A percentile compares a stretch with the other conserved stretches of the same genome.
These are phyloP conservation scores for Comarum palustre DNA, from an alignment of 306 rosid species.

Conservation along the genomic window DNA sequence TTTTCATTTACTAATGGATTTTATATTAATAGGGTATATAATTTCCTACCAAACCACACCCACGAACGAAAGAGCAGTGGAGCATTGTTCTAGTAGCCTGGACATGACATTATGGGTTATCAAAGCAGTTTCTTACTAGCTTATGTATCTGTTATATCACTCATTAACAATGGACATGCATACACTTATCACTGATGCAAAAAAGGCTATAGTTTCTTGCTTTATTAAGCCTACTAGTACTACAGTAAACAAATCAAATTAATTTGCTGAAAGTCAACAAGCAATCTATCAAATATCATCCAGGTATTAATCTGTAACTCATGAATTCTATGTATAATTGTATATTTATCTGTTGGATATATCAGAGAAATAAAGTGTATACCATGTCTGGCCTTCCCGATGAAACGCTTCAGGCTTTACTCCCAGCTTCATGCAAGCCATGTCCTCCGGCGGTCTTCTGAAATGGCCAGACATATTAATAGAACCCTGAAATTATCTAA, in stretches of 20 bases:
- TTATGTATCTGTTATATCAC: not conserved
- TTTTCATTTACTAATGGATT: not conserved
- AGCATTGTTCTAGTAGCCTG: not conserved
- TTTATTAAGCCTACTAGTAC: not conserved
- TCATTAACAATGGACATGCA: not conserved
- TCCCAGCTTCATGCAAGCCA: conserved; percentile 71
- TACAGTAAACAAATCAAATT: too few species aligned
- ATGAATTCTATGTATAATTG: too few species aligned
- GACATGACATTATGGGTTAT: not conserved
- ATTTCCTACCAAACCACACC: not conserved
- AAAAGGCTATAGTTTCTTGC: not conserved
- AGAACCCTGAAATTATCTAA: not conserved
- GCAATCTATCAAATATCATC: not conserved
- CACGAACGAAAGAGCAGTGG: not conserved
- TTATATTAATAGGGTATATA: not conserved
- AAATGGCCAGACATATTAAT: conserved; percentile 10
- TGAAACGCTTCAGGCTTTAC: conserved; percentile 66
- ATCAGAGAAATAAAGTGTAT: not conserved
- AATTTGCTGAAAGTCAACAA: not conserved
- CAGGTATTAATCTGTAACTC: not conserved
- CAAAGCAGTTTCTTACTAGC: not conserved
- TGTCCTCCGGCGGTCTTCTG: conserved; percentile 11
- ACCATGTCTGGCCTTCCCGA: conserved; percentile 72
- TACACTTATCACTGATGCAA: not conserved
- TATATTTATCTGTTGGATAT: not conserved